Conservation (phyloP, 1,139 yeast species). For the Suhomyces coccinellae region DNA sequence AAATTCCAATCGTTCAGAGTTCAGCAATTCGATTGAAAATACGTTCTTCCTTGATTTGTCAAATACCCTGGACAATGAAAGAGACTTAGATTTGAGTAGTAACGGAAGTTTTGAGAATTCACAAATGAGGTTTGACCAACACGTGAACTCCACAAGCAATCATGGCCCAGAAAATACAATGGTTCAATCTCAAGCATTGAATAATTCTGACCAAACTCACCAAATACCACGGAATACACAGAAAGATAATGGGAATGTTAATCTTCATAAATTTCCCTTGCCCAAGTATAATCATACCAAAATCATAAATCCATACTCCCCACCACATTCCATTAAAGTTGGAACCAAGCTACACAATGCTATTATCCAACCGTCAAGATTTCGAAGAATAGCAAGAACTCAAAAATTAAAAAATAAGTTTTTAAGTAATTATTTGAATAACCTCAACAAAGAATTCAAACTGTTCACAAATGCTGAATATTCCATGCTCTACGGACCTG, state of each 20-base stretch:
- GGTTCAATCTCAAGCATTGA: neutral
- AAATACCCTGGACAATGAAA: conserved; percentile 7
- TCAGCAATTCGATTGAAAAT: neutral
- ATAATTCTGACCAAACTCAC: neutral
- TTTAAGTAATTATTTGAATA: conserved; percentile 18
- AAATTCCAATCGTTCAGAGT: neutral
- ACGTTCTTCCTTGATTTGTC: conserved; percentile 4
- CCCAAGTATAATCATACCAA: conserved; percentile 6
- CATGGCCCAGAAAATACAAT: neutral
- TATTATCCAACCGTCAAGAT: conserved; percentile 7
- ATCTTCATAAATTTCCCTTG: neutral
- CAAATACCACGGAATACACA: neutral
- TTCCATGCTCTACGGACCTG: conserved; percentile 24
- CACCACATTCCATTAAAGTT: conserved; percentile 8
- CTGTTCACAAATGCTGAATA: conserved; percentile 20
- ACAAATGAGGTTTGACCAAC: conserved; percentile 11
- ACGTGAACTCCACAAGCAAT: conserved; percentile 12
- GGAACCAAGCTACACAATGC: conserved; percentile 19
- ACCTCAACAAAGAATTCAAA: conserved; percentile 16
- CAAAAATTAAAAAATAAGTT: conserved; percentile 18
- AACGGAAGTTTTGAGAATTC: conserved; percentile 14
- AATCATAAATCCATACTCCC: conserved; percentile 14
- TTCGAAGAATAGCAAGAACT: conserved; percentile 13
- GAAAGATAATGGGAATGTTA: neutral
- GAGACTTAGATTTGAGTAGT: conserved; percentile 6